A percentile compares a stretch with the other conserved stretches of the same genome.
Conservation (phyloP, 1,139 yeast genomes). For the Candida albicans region DNA sequence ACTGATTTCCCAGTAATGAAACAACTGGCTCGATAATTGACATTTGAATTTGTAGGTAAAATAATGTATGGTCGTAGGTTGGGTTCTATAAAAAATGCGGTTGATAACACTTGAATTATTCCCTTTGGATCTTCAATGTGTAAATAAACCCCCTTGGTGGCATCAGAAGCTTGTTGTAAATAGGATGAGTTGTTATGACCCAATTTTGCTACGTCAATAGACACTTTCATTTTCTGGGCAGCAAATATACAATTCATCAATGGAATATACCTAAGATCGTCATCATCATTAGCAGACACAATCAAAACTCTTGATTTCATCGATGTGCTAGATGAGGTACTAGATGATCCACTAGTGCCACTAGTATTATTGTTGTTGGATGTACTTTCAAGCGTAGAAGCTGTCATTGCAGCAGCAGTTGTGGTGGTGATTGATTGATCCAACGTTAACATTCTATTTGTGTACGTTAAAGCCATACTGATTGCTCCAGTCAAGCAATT, state of each 20-base stretch:
- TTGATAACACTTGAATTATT: conserved; percentile 60
- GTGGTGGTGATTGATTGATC: conserved; percentile 52
- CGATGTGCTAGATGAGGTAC: conserved; percentile 24
- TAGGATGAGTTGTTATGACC: conserved; percentile 73
- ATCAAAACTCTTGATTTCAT: conserved; percentile 74
- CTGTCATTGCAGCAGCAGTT: conserved; percentile 46
- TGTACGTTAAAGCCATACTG: conserved; percentile 74
- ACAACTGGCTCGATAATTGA: conserved; percentile 94
- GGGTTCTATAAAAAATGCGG: conserved; percentile 84
- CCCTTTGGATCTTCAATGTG: conserved; percentile 76
- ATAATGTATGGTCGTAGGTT: conserved; percentile 70
- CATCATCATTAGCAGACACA: conserved; percentile 74
- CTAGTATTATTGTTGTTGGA: conserved; percentile 10
- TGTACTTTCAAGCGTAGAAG: conserved; percentile 32
- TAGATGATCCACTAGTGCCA: conserved; percentile 13
- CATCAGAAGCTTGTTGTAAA: conserved; percentile 93
- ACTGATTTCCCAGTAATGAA: conserved; percentile 85
- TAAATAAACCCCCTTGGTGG: conserved; percentile 87
- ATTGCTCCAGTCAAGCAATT: conserved; percentile 74
- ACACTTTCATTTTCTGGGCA: conserved; percentile 87
- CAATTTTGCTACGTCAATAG: conserved; percentile 87
- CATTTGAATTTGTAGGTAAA: conserved; percentile 81
- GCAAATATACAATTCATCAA: conserved; percentile 96
- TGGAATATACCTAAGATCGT: conserved; percentile 81
- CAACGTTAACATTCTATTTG: conserved; percentile 62